Conservation (phyloP, 495 filamentous ascomycete species). For the Hypoxylon subgilvum region DNA sequence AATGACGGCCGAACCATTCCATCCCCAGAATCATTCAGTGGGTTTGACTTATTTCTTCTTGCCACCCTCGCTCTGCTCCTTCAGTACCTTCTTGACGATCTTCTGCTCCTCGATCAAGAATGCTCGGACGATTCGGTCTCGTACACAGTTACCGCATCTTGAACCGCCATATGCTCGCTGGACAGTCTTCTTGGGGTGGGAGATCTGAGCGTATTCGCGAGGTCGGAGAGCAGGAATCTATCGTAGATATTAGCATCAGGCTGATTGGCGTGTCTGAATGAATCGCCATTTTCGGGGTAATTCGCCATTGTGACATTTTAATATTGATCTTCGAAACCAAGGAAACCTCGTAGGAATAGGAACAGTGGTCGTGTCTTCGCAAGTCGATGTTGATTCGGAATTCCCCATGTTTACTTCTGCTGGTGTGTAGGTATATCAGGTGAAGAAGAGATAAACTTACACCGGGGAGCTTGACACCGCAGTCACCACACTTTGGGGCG, state of each 20-base stretch:
- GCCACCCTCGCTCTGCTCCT: constrained; percentile 71
- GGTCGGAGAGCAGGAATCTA: constrained; percentile 96
- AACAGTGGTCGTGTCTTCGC: neutral
- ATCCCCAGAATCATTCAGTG: constrained; percentile 37
- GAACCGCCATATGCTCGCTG: constrained; percentile 97
- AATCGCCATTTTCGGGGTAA: too few relatives aligned
- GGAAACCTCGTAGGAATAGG: too few relatives aligned
- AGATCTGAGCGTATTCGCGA: constrained; percentile 94
- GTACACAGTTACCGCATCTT: constrained; percentile 97
- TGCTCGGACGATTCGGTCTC: constrained; percentile 93
- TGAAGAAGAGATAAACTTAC: constrained; percentile 64
- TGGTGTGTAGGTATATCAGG: neutral
- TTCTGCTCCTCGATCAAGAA: constrained; percentile 99
- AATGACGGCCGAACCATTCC: constrained; percentile 52
- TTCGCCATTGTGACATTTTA: too few relatives aligned
- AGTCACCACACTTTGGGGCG: constrained; percentile 98
- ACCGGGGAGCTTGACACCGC: constrained; percentile 90
- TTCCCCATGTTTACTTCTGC: neutral
- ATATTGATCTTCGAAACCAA: too few relatives aligned
- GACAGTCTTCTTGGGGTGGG: constrained; percentile 97
- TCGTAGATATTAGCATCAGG: constrained; percentile 29
- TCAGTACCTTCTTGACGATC: constrained; percentile 99
- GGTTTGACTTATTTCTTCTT: constrained; percentile 78
- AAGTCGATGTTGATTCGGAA: neutral
- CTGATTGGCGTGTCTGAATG: neutral